Conservation (phyloP, 2,329 filamentous ascomycete species). For the Juglanconis oblonga region DNA sequence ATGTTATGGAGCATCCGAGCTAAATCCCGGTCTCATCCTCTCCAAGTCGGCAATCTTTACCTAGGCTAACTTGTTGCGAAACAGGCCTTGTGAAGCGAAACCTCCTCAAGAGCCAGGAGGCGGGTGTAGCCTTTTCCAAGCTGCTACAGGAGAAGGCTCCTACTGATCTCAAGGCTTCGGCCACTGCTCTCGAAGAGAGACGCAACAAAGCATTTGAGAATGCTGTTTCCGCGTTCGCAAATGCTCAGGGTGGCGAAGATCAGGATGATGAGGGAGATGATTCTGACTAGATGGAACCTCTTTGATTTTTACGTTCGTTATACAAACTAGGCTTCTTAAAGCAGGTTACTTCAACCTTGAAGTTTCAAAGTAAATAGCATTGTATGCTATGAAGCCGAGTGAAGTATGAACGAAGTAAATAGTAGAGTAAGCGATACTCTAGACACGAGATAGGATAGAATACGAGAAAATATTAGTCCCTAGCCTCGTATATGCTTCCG, state of each 20-base stretch:
- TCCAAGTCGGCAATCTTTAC: neutral
- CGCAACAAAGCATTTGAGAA: constrained; percentile 21
- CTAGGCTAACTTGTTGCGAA: neutral
- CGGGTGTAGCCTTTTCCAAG: constrained; percentile 19
- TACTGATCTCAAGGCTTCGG: constrained; percentile 19
- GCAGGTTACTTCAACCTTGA: too few species aligned
- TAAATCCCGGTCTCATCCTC: too few species aligned
- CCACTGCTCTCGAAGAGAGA: constrained; percentile 21
- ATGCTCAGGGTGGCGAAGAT: constrained; percentile 22
- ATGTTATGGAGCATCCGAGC: too few species aligned
- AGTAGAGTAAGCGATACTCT: too few species aligned
- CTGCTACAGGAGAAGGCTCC: constrained; percentile 22
- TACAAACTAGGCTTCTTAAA: too few species aligned
- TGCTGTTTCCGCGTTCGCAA: constrained; percentile 19
- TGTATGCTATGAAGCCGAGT: too few species aligned
- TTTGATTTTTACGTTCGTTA: too few species aligned
- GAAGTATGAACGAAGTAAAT: too few species aligned
- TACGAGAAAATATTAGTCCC: too few species aligned
- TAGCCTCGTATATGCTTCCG: too few species aligned
- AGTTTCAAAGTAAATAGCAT: too few species aligned
- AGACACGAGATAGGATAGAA: too few species aligned
- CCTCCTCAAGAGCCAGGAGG: constrained; percentile 20
- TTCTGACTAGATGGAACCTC: constrained; percentile 19
- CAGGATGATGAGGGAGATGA: constrained; percentile 25
- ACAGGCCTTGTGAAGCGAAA: constrained; percentile 25